A percentile compares a stretch with the other conserved stretches of the same genome.
phyloP scores from a whole-genome alignment of 1,284 basidiomycete genomes.

The Abortiporus biennis region DNA sequence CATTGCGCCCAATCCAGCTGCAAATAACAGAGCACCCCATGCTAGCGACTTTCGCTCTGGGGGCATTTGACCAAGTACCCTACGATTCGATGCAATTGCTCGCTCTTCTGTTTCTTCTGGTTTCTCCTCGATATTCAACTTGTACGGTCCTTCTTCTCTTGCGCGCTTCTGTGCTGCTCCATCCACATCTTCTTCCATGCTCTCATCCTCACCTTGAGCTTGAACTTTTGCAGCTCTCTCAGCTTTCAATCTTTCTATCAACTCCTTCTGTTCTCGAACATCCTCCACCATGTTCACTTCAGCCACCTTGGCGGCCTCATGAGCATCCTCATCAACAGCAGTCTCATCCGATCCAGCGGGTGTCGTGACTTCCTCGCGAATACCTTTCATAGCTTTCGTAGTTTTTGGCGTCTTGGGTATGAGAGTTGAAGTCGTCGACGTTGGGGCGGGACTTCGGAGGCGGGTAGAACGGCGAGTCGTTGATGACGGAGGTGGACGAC shows the following conservation, averaged over 20 bases:
- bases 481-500: conserved; percentile 8
- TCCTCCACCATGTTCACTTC: conserved; percentile 62
- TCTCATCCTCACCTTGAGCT: conserved; percentile 20
- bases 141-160: conserved; percentile 49
- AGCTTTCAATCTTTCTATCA: conserved; percentile 62
- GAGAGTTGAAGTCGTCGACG: conserved; percentile 23
- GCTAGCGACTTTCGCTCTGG: conserved; percentile 63
- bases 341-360: conserved; percentile 56
- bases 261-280: conserved; percentile 62
- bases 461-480: conserved; percentile 37
- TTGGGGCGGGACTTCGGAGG: conserved; percentile 22
- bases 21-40: conserved; percentile 74
- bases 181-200: conserved; percentile 23
- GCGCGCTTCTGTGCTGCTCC: conserved; percentile 33
- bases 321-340: conserved; percentile 51
- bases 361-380: conserved; percentile 35
- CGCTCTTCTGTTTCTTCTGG: conserved; percentile 48
- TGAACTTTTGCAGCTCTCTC: conserved; percentile 44
- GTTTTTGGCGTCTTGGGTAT: conserved; percentile 34
- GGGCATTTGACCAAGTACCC: conserved; percentile 39
- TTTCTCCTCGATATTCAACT: conserved; percentile 59
- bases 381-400: conserved; percentile 17
- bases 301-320: conserved; percentile 44
- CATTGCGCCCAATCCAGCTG: conserved; percentile 66
- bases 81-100: conserved; percentile 55